Conservation (phyloP, 306 rosid genomes). For the Citrullus colocynthis region DNA sequence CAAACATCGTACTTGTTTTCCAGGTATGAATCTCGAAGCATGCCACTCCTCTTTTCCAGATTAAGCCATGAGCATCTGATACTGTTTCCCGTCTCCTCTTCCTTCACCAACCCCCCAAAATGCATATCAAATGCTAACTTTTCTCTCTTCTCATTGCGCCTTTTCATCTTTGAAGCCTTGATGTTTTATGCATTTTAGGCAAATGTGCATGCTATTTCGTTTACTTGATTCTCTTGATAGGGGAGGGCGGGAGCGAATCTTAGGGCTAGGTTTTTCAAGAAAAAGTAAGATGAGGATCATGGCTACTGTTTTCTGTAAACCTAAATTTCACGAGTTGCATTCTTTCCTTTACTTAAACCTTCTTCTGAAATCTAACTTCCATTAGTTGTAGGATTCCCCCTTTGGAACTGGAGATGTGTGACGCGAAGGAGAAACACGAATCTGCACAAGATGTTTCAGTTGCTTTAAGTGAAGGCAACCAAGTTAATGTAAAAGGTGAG, state of each 20-base stretch:
- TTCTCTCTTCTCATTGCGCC: background rate
- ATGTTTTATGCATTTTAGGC: background rate
- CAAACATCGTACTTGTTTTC: background rate
- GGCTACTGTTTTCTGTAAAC: background rate
- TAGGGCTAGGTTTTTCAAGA: background rate
- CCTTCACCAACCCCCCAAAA: background rate
- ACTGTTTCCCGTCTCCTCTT: too few relatives aligned
- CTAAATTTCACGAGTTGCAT: background rate
- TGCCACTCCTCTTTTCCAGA: background rate
- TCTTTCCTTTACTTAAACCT: background rate
- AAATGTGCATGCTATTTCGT: background rate
- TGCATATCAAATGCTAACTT: background rate
- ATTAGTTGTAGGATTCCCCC: background rate
- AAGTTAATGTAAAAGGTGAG: conserved; percentile 16
- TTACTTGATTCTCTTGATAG: background rate
- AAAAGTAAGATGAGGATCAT: background rate
- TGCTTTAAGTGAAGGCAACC: conserved; percentile 20
- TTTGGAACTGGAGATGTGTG: conserved; percentile 43
- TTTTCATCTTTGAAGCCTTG: background rate
- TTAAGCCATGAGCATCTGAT: background rate
- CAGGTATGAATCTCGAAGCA: background rate
- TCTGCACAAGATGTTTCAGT: conserved; percentile 12
- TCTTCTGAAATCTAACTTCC: background rate
- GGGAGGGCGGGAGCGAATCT: background rate
- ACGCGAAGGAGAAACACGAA: conserved; percentile 32